Evolutionary conservation across 306 rosid genomes (phyloP).

Genomic region (Urtica urens): DNA sequence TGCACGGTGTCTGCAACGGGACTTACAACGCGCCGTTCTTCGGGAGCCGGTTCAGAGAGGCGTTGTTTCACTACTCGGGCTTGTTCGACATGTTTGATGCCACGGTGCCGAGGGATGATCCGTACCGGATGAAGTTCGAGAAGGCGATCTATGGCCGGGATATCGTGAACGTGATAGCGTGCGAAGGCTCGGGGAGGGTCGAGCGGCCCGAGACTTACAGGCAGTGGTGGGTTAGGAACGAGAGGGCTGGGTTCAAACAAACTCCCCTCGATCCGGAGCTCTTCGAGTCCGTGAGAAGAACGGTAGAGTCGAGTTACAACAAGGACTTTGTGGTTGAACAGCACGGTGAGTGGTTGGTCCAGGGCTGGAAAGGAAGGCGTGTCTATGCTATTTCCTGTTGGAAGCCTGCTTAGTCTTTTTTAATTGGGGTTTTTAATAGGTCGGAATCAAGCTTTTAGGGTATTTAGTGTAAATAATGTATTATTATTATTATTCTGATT

Average conservation of each 20-base stretch:
- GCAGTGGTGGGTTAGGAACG: conserved; percentile 22
- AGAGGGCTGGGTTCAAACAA: conserved; percentile 26
- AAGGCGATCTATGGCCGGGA: conserved; percentile 18
- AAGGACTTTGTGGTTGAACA: conserved; percentile 23
- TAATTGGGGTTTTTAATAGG: neutral
- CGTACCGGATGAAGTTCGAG: conserved; percentile 20
- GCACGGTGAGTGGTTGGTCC: conserved; percentile 29
- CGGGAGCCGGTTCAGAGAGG: conserved; percentile 23
- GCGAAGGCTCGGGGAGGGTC: conserved; percentile 28
- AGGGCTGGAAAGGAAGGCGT: conserved; percentile 32
- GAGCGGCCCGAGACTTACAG: conserved; percentile 28
- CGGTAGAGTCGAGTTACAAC: conserved; percentile 14
- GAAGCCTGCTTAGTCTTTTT: conserved; percentile 18
- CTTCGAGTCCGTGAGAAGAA: conserved; percentile 2
- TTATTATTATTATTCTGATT: too few relatives aligned
- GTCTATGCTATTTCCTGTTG: conserved; percentile 20
- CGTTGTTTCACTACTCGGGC: conserved; percentile 18
- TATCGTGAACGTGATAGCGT: conserved; percentile 19
- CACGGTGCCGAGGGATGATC: conserved; percentile 15
- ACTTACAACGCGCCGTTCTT: conserved; percentile 27
- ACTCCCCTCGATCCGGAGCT: conserved; percentile 16
- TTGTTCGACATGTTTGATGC: conserved; percentile 23
- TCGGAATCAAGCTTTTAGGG: neutral
- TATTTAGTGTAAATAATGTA: neutral
- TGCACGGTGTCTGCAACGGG: conserved; percentile 21